Conservation (phyloP, 768 basidiomycete species). For the Tephrocybe sp. region DNA sequence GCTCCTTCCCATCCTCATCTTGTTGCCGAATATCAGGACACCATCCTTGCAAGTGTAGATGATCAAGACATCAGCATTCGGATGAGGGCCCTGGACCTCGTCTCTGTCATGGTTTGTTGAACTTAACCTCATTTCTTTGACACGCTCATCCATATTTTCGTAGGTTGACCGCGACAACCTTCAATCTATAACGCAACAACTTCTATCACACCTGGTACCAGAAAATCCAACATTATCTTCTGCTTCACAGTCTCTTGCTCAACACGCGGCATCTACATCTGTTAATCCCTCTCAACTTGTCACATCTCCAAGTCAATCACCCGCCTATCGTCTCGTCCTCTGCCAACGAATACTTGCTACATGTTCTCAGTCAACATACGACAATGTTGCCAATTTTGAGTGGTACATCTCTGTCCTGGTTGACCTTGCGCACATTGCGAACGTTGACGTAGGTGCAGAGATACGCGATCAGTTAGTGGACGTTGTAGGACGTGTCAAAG, state of each 20-base stretch:
- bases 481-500: constrained; percentile 77
- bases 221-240: constrained; percentile 53
- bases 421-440: constrained; percentile 85
- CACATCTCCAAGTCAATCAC: constrained; percentile 61
- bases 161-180: constrained; percentile 83
- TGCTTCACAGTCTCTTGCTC: constrained; percentile 57
- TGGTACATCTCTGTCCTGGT: constrained; percentile 97
- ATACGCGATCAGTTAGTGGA: constrained; percentile 87
- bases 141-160: not conserved
- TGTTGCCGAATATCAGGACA: constrained; percentile 88
- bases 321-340: constrained; percentile 83
- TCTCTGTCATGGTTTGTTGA: constrained; percentile 81
- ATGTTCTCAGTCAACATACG: constrained; percentile 80
- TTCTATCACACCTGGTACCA: constrained; percentile 81
- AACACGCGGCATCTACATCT: constrained; percentile 32
- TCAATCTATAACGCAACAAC: constrained; percentile 86
- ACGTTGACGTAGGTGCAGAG: constrained; percentile 71
- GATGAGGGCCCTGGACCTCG: constrained; percentile 91
- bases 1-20: constrained; percentile 89
- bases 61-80: constrained; percentile 95
- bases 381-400: constrained; percentile 89
- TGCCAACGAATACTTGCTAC: constrained; percentile 84
- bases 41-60: constrained; percentile 84
- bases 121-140: not conserved
- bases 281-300: constrained; percentile 30